Percentiles rank a stretch among this genome's conserved stretches.
These are phyloP conservation scores for Candida pseudoglaebosa DNA, from an alignment of 805 yeast species.

Conservation along the genomic window DNA sequence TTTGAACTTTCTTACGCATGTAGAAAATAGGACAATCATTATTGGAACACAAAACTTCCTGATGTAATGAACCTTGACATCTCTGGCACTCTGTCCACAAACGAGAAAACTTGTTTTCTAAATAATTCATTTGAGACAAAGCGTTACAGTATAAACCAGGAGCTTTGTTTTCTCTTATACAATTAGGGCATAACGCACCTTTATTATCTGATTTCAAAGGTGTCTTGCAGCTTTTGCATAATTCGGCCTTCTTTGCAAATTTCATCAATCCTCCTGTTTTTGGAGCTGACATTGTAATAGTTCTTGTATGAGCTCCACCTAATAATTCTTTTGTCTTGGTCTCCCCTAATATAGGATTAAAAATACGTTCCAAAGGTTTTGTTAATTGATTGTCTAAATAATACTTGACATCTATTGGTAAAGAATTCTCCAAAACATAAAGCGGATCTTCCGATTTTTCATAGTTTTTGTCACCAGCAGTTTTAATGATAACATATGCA, in stretches of 20 bases:
- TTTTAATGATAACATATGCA: slow-evolving; percentile 84
- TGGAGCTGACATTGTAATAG: slow-evolving; percentile 68
- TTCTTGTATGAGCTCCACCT: slow-evolving; percentile 80
- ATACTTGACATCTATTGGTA: slow-evolving; percentile 92
- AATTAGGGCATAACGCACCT: slow-evolving; percentile 79
- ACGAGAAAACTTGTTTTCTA: slow-evolving; percentile 79
- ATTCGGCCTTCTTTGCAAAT: slow-evolving; percentile 84
- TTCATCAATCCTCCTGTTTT: slow-evolving; percentile 85
- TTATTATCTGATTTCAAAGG: slow-evolving; percentile 60
- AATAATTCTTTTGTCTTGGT: slow-evolving; percentile 73
- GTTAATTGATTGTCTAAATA: slow-evolving; percentile 89
- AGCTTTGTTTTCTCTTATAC: slow-evolving; percentile 66
- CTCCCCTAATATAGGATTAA: slow-evolving; percentile 93
- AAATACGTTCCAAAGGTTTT: slow-evolving; percentile 88
- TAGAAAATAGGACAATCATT: slow-evolving; percentile 97
- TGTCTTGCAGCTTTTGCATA: slow-evolving; percentile 83
- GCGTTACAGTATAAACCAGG: slow-evolving; percentile 81
- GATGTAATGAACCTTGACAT: slow-evolving; percentile 94
- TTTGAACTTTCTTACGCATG: slow-evolving; percentile 87
- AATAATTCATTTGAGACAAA: slow-evolving; percentile 68
- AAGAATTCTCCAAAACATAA: slow-evolving; percentile 83
- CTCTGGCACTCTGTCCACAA: slow-evolving; percentile 98
- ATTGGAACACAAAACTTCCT: slow-evolving; percentile 91
- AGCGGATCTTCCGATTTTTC: slow-evolving; percentile 97
- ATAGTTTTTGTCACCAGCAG: slow-evolving; percentile 82